Evolutionary conservation across 345 rosid species (phyloP), one percentile per base, ranked within the genome.

Genomic region (Salix exigua): DNA sequence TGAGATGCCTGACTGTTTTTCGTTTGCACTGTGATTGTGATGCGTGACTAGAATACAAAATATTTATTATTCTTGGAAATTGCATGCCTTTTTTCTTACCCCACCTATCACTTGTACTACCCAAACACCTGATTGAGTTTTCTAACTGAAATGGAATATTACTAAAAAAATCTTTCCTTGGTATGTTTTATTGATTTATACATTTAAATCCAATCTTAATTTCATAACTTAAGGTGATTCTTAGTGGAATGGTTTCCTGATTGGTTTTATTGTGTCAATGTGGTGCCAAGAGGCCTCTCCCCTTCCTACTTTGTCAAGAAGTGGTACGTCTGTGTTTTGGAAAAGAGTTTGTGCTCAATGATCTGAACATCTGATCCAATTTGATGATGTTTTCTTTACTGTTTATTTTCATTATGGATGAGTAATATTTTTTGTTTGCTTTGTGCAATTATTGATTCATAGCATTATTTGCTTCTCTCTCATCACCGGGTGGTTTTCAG

Each of bases 401-500:
- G 4, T 16, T 73, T 23, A 42, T 61, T 40, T 44, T 10, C 23
- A 1, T 55, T 55, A 55, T 55, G 28, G 62, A 55, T n/a, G 62
- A 55, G 26, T 23, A n/a, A 58, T 40, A 30, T 25, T 33, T 28
- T 70, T 25, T 23, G 25, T 31, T 51, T 66, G 60, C 21, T 7
- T 51, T 18, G 13, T 31, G 64, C 60, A 31, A 69, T 66, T 65
- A 28, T 5, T 60, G 23, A 25, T 12, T 42, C 28, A 17, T 66
- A n/a, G n/a, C 26, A 17, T 69, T 73, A 38, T 23, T 51, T 72
- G 18, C 38, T 44, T 63, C 38, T 19, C 21, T 50, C 79, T 66
- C 68, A 70, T 18, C 19, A 68, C 23, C 55, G 74, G 35, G 64
- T 71, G 61, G 23, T 76, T 87, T 74, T n/a, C 79, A 92, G 97